Evolutionary conservation across 345 rosid genomes (phyloP), one percentile per base, ranked within the genome.

Genomic region (Carallia brachiata): DNA sequence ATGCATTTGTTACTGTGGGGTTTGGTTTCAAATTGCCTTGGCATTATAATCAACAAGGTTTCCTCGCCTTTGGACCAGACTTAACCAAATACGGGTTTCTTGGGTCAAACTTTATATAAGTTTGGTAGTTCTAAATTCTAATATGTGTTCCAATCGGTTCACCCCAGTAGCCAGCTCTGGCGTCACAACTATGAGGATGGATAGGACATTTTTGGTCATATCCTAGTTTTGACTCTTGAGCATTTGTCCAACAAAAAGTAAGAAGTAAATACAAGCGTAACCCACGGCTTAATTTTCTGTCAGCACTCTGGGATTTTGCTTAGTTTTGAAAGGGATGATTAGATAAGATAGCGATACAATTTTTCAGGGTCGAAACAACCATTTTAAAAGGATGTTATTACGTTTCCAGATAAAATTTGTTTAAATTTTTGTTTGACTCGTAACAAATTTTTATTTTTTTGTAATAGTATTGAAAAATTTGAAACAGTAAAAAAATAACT

Each of bases 141-240:
- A 23, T 23, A 23, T 23, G 80, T 54, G 61, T 71, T 70, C 89
- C 85, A 71, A 78, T 87, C 32, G 85, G 87, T 73, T 87, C 98
- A 13, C 83, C 90, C 0, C 88, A 79, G 78, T 90, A 88, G 72
- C 97, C 95, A 0, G 96, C 90, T 82, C 80, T 91, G 78, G 97
- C 90, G 56, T 82, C 91, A 69, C 98, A 91, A 84, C 93, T 94
- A 7, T 94, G 78, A 88, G 19, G 71, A 55, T 54, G 73, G 48
- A 30, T 10, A 54, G 47, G 32, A 39, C 53, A 37, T 36, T 57
- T 57, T n/a, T 56, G 28, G 23, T 1, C 36, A 53, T 13, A 31
- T 23, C 16, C 2, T 9, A 31, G 7, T 23, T 13, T 7, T n/a
- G 36, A 31, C 10, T 8, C 12, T 4, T 48, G 47, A 37, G 61